A percentile compares a stretch with the other conserved stretches of the same genome.
These are phyloP conservation scores for Hypseocharis bilobata DNA, from an alignment of 441 rosid genomes.

Conservation along the genomic window DNA sequence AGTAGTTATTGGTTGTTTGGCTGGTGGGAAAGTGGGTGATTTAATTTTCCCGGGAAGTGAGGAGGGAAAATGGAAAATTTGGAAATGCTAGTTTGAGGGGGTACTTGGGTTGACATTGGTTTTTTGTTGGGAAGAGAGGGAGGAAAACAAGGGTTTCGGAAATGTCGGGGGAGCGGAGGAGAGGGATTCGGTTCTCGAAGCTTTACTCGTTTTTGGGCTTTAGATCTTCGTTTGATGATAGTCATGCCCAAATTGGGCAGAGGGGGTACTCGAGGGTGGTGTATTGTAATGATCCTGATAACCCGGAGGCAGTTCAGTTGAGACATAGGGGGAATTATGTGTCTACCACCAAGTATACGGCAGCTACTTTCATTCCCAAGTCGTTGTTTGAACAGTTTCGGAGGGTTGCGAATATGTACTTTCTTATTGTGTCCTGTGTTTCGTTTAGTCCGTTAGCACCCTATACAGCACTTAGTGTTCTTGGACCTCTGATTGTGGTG, in stretches of 20 bases:
- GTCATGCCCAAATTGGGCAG: constrained; percentile 6
- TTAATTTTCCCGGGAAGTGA: background rate
- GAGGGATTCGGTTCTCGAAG: constrained; percentile 1
- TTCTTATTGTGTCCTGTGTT: constrained; percentile 62
- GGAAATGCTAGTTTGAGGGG: background rate
- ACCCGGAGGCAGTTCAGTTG: constrained; percentile 41
- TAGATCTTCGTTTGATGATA: constrained; percentile 1
- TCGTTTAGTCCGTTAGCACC: constrained; percentile 77
- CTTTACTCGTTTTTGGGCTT: constrained; percentile 3
- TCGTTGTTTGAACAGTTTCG: constrained; percentile 89
- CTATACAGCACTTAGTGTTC: constrained; percentile 58
- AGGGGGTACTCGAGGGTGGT: constrained; percentile 75
- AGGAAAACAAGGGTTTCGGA: no score
- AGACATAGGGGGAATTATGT: constrained; percentile 59
- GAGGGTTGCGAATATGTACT: constrained; percentile 82
- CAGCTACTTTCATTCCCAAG: constrained; percentile 72
- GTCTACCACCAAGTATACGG: constrained; percentile 72
- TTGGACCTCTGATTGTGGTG: constrained; percentile 68
- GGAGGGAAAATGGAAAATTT: no score
- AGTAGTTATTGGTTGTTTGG: background rate
- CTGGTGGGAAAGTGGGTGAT: background rate
- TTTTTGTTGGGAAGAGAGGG: background rate
- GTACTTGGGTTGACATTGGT: background rate
- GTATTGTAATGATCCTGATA: constrained; percentile 65
- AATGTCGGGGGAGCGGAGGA: background rate